Evolutionary conservation across 805 yeast genomes (phyloP), one percentile per base, ranked within the genome.

Genomic region (Lachancea meyersii): DNA sequence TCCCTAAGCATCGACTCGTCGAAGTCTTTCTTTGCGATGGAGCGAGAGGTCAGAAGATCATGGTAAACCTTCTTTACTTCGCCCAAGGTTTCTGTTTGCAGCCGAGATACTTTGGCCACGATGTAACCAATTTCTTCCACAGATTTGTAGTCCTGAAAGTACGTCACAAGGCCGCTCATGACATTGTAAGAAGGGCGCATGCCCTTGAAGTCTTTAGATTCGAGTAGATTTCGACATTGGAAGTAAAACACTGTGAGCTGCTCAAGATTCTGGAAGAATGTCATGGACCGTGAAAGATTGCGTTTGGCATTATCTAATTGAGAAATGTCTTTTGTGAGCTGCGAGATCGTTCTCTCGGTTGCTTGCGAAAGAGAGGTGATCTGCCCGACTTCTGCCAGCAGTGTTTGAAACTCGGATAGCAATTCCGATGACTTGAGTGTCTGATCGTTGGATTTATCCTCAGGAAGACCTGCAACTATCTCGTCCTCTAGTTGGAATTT

Each of bases 241-340:
- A 46, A 39, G 34, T 59, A 61, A 16, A 60, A 51, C 27, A 77
- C 79, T 5, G 85, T 73, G 38, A 93, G 70, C 86, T 89, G 89
- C 56, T 88, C 95, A 30, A 93, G 69, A 48, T 96, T 74, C 54
- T 91, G 86, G 51, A 91, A 70, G 28, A 88, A 79, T 1, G 94
- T 86, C 85, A 93, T 86, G 9, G 93, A 78, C 21, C 79, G 70
- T 1, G 87, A 89, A 38, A 93, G 68, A 60, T 93, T 93, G 57
- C 77, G 78, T 67, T 93, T 93, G 27, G 89, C 80, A 39, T 76
- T 77, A 62, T 93, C 97, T 46, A 93, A 70, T 18, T 72, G 67
- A 51, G 86, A 83, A 48, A 93, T 88, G 31, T 81, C 82, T 3
- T 76, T 70, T 0, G 97, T 91, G 76, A 87, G 82, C 3, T 58